Evolutionary conservation across 208 protist genomes (phyloP).

Genomic region (Wallacemonas rigidus): DNA sequence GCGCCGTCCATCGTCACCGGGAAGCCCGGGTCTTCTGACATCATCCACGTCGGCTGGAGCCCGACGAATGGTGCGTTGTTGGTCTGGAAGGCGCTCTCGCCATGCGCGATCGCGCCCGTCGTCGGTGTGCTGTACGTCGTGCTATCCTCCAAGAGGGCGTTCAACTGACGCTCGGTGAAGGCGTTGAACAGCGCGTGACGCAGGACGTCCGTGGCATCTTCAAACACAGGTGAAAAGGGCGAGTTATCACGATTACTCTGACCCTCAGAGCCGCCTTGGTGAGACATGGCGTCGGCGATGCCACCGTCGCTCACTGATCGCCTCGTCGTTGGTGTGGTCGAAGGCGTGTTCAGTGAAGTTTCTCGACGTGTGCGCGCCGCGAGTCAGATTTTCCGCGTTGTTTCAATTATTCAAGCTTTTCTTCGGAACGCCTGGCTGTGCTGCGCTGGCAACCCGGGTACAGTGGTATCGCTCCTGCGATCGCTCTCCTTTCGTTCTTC

Average conservation of each 20-base stretch:
- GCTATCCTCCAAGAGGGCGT: constrained; percentile 12
- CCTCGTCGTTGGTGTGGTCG: neutral
- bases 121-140: constrained; percentile 6
- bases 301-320: neutral
- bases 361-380: no score
- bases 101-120: neutral
- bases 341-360: constrained; percentile 6
- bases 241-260: neutral
- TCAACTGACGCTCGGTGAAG: constrained; percentile 7
- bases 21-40: neutral
- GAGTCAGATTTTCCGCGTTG: neutral
- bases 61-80: neutral
- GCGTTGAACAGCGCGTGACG: constrained; percentile 11
- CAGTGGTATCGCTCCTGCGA: neutral
- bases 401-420: constrained; percentile 11
- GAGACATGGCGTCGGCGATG: neutral
- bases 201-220: constrained; percentile 17
- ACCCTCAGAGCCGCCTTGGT: neutral
- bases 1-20: neutral
- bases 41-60: neutral
- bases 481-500: neutral
- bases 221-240: constrained; percentile 21
- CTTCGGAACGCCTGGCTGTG: constrained; percentile 4
- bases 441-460: neutral
- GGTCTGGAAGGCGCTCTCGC: constrained; percentile 13